Evolutionary conservation across 164 flowering plant genomes (phyloP), one percentile per base, ranked within the genome.

Genomic region (Dillenia turbinata): DNA sequence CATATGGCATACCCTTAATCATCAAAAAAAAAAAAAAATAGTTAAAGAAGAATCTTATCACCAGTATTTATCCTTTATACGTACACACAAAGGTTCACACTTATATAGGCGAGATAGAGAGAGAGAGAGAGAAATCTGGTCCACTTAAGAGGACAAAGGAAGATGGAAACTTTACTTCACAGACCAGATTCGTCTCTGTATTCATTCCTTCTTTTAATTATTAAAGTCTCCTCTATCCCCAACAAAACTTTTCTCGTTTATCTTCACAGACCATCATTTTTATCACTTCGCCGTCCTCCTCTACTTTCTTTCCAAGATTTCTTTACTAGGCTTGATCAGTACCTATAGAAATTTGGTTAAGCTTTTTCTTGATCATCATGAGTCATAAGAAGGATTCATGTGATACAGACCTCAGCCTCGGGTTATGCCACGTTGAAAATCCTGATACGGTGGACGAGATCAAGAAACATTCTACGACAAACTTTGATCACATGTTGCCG

Each of bases 371-470:
- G 12, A 17, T 48, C 17, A 19, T 64, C 13, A 85, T 85, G 90
- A 86, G 79, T 56, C 59, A 66, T 40, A 79, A 1, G 22, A 19
- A 80, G 44, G 78, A 85, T 78, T 47, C 59, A 9, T 85, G 84
- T 62, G 74, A 75, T 57, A 73, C 79, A 10, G 79, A 83, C 55
- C 89, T 89, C 56, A 82, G 63, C 56, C 77, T 89, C 7, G 86
- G 86, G 1, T 69, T 89, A 57, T 81, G 84, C 8, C 60, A 62
- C 47, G 59, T 58, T 43, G 60, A 24, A 10, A 70, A 16, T 19
- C 44, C n/a, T 6, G 59, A 46, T 19, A 19, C 22, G 1, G 22
- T 19, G 22, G 22, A 56, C 22, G 47, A 47, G 17, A 22, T 10
- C 5, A 3, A 57, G 44, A 13, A 8, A 64, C 12, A 52, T 56